Base-by-base conservation (phyloP, 2,329 filamentous ascomycete genomes). In the Fusarium sp. region DNA sequence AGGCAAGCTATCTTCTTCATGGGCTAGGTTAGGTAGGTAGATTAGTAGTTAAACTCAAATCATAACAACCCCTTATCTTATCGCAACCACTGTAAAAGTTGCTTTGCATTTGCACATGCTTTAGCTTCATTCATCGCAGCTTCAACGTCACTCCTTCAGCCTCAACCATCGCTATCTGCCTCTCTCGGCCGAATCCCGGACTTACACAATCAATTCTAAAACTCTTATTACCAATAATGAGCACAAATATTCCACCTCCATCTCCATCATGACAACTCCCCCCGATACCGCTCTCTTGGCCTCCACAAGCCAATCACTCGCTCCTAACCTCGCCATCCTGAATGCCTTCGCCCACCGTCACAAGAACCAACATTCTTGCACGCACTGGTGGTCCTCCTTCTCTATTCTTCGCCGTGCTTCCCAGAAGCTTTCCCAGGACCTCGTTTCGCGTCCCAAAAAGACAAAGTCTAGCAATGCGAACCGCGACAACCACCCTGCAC, bases 321-420 rank as follows among this genome's bases (percentile, higher is more conserved):
- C 73, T 4, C 77, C 82, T 4, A 75, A 85, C 28, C 72, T 82
- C 28, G 78, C 86, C 51, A 81, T 94, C 48, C 88, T 98, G 46
- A 85, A 91, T 75, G 87, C 92, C 71, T 88, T 97, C 74, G 88
- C 90, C 79, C 90, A 93, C 78, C 93, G 94, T 74, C 96, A 98
- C 83, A 91, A 90, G 77, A 98, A 98, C 82, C 95, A 98, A 82
- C 95, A 98, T 80, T 90, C 90, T 58, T 85, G 87, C 67, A 87
- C 90, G 30, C 88, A 89, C 76, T 99, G 95, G 95, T 98, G 92
- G 89, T 78, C 82, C 18, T 88, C 89, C 74, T 88, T 98, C 66
- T 86, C 86, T 55, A 86, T 91, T 69, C 85, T 98, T 69, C 89
- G 93, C 37, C 91, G 92, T 48, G 85, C 89, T 59, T 78, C 91